phyloP scores from a whole-genome alignment of 495 filamentous ascomycete genomes.

The Parmelia sp. region DNA sequence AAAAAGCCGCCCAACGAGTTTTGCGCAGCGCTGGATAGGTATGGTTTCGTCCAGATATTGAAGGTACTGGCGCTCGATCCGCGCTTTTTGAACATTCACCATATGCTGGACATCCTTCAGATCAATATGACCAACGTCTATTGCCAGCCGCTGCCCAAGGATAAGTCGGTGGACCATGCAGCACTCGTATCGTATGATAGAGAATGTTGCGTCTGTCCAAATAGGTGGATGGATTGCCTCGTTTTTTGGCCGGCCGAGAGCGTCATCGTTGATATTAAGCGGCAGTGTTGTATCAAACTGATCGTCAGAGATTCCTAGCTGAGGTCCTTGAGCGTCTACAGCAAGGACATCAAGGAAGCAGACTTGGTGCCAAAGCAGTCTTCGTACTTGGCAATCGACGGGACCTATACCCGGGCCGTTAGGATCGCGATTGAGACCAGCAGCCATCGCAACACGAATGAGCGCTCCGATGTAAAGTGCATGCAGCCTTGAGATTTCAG shows the following conservation, averaged over 20 bases:
- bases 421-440: constrained; percentile 15
- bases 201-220: constrained; percentile 18
- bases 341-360: constrained; percentile 20
- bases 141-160: background rate
- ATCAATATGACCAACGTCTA: constrained; percentile 6
- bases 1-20: constrained; percentile 19
- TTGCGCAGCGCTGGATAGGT: constrained; percentile 52
- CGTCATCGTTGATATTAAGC: constrained; percentile 14
- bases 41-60: constrained; percentile 24
- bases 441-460: constrained; percentile 12
- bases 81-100: background rate
- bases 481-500: constrained; percentile 16
- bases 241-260: constrained; percentile 2
- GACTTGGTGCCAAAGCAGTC: constrained; percentile 19
- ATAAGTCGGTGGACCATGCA: constrained; percentile 3
- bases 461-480: constrained; percentile 10
- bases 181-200: constrained; percentile 18
- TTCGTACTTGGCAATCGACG: constrained; percentile 16
- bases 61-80: constrained; percentile 16
- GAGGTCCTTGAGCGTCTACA: constrained; percentile 15
- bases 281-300: constrained; percentile 15
- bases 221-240: background rate
- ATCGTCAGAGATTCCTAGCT: constrained; percentile 3
- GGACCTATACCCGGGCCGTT: background rate
- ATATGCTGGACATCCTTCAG: background rate